A percentile compares a stretch with the other conserved stretches of the same genome.
phyloP scores from a whole-genome alignment of 192 early-diverging fungal genomes.

The Coemansia sp. region DNA sequence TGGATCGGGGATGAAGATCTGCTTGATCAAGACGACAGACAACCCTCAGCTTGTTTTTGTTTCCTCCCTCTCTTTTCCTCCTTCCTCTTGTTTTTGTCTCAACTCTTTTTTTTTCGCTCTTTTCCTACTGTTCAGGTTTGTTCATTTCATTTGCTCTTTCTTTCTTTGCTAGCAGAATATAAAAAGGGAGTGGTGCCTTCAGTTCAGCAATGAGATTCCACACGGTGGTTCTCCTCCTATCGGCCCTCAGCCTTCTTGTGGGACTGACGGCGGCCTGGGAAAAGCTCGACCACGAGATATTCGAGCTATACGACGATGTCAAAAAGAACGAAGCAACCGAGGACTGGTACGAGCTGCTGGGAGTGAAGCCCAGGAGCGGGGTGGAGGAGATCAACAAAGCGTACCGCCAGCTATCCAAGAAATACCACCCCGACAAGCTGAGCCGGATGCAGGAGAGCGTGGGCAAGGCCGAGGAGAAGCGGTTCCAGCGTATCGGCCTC shows the following conservation, averaged over 20 bases:
- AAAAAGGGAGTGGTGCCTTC: not conserved
- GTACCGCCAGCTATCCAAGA: conserved; percentile 67
- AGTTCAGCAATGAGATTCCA: conserved; percentile 11
- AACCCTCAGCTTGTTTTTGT: not conserved
- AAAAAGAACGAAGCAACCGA: conserved; percentile 60
- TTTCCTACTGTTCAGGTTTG: not conserved
- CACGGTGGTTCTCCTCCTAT: conserved; percentile 2
- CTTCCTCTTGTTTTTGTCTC: not conserved
- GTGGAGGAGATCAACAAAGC: conserved; percentile 64
- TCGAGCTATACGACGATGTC: conserved; percentile 77
- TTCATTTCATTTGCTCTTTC: not conserved
- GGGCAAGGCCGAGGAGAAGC: conserved; percentile 54
- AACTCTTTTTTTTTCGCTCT: not conserved
- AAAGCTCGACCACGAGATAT: conserved; percentile 77
- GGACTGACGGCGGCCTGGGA: conserved; percentile 37
- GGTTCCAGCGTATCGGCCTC: conserved; percentile 65
- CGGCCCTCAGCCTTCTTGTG: conserved; percentile 9
- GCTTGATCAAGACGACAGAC: not conserved
- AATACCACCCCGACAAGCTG: conserved; percentile 79
- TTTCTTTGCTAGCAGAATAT: not conserved
- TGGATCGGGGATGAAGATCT: not conserved
- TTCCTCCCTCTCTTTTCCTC: not conserved
- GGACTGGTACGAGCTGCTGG: conserved; percentile 70
- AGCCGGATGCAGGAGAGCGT: conserved; percentile 23
- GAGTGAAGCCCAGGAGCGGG: conserved; percentile 54